These are phyloP conservation scores for Balansia obtecta DNA, from an alignment of 2,329 filamentous ascomycete genomes.

Conservation along the genomic window DNA sequence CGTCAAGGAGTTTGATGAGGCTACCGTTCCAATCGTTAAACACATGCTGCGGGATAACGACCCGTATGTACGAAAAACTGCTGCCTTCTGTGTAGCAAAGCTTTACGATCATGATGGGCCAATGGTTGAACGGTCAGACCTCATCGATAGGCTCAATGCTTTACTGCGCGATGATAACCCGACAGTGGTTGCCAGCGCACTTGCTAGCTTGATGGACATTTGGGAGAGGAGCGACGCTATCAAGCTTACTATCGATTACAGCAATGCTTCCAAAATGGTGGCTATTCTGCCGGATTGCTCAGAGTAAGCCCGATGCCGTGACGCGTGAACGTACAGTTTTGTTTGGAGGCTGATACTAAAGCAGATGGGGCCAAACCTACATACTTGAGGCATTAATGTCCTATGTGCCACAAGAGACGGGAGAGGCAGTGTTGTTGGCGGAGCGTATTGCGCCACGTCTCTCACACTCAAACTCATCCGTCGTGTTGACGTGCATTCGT, in stretches of 20 bases:
- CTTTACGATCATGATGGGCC: constrained; percentile 91
- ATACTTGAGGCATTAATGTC: constrained; percentile 97
- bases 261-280: constrained; percentile 95
- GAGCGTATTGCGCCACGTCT: constrained; percentile 91
- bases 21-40: constrained; percentile 75
- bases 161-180: constrained; percentile 93
- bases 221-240: constrained; percentile 97
- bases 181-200: constrained; percentile 87
- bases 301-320: constrained; percentile 49
- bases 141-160: constrained; percentile 82
- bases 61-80: constrained; percentile 95
- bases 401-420: constrained; percentile 84
- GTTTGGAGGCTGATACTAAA: neutral
- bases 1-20: constrained; percentile 88
- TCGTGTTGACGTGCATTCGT: constrained; percentile 89
- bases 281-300: constrained; percentile 94
- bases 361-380: constrained; percentile 95
- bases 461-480: constrained; percentile 92
- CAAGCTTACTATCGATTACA: constrained; percentile 95
- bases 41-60: constrained; percentile 73
- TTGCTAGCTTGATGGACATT: constrained; percentile 89
- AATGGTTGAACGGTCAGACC: constrained; percentile 78
- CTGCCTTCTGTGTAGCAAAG: constrained; percentile 92
- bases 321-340: neutral
- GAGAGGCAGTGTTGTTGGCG: constrained; percentile 78